These are phyloP conservation scores for Ascochyta fabae DNA, from an alignment of 2,329 filamentous ascomycete genomes.

Conservation along the genomic window DNA sequence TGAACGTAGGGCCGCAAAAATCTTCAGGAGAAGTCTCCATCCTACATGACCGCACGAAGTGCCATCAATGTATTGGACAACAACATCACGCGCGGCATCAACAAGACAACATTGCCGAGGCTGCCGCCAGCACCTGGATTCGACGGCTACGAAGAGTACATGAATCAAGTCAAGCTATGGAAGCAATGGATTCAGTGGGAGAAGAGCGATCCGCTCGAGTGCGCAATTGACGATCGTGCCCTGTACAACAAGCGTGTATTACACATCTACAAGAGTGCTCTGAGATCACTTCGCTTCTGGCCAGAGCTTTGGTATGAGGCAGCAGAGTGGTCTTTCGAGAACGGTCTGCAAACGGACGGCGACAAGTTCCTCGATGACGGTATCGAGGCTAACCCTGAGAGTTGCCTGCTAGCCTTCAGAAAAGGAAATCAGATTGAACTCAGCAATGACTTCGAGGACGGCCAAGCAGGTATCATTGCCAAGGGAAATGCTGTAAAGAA, in stretches of 20 bases:
- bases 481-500: constrained; percentile 77
- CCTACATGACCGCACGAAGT: constrained; percentile 95
- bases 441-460: constrained; percentile 77
- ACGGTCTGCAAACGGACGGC: constrained; percentile 73
- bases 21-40: constrained; percentile 87
- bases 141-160: constrained; percentile 83
- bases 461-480: constrained; percentile 69
- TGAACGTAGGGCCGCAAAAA: constrained; percentile 82
- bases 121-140: constrained; percentile 85
- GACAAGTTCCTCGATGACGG: constrained; percentile 82
- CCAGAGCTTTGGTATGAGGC: constrained; percentile 96
- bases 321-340: constrained; percentile 88
- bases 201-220: constrained; percentile 86
- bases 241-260: constrained; percentile 79
- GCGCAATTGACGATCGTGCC: constrained; percentile 79
- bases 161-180: constrained; percentile 86
- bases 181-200: constrained; percentile 96
- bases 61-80: constrained; percentile 91
- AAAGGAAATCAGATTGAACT: constrained; percentile 87
- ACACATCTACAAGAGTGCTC: constrained; percentile 90
- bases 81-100: constrained; percentile 79
- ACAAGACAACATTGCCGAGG: constrained; percentile 77
- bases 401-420: constrained; percentile 86
- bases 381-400: constrained; percentile 89
- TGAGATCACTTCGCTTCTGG: constrained; percentile 94